Evolutionary conservation across 2,329 filamentous ascomycete species (phyloP).

Genomic region (Gliomastix tumulicola): DNA sequence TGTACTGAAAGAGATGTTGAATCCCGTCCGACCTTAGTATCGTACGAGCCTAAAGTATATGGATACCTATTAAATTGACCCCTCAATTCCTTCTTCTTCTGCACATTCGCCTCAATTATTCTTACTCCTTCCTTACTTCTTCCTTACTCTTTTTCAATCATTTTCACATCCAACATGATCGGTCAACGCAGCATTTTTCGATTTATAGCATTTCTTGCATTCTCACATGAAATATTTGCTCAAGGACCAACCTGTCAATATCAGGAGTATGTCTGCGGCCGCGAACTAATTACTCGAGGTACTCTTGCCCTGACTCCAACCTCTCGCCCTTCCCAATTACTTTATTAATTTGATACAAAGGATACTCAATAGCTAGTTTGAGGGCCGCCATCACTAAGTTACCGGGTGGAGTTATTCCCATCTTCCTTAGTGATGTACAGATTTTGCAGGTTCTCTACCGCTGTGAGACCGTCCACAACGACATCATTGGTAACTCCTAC

Average conservation of each 20-base stretch:
- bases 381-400: background rate
- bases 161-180: too few species aligned
- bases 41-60: too few species aligned
- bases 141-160: too few species aligned
- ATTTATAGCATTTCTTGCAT: too few species aligned
- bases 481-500: background rate
- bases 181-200: too few species aligned
- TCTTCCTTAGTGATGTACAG: background rate
- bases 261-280: background rate
- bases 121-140: too few species aligned
- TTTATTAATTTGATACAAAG: background rate
- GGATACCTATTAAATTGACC: too few species aligned
- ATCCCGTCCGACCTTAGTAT: too few species aligned
- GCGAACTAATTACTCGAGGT: background rate
- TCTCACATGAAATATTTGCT: too few species aligned
- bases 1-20: too few species aligned
- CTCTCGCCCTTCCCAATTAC: background rate
- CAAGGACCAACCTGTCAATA: background rate
- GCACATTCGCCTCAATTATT: too few species aligned
- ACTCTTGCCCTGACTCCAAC: background rate
- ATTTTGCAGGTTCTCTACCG: background rate
- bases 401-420: background rate
- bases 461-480: background rate
- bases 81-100: too few species aligned
- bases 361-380: background rate